These are phyloP conservation scores for Botryotinia narcissicola DNA, from an alignment of 2,329 filamentous ascomycete genomes.

Conservation along the genomic window DNA sequence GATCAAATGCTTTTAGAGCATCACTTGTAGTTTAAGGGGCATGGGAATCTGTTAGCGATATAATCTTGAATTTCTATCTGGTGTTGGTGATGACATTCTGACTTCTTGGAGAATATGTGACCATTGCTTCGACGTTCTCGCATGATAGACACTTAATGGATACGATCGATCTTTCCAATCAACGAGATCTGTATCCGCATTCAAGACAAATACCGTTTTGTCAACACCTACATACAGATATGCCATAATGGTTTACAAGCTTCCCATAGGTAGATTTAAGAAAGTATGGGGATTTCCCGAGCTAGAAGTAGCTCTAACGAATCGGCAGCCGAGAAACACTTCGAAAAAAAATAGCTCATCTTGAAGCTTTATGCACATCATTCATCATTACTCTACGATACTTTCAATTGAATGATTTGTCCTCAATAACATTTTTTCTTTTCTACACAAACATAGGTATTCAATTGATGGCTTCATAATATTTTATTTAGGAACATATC, in stretches of 20 bases:
- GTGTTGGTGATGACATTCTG: not conserved
- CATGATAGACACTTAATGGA: not conserved
- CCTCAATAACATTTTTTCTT: conserved; percentile 4
- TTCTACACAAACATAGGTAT: not conserved
- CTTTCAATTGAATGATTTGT: conserved; percentile 16
- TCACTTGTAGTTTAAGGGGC: conserved; percentile 19
- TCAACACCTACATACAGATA: not conserved
- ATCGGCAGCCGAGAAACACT: conserved; percentile 10
- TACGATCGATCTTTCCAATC: not conserved
- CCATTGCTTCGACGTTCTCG: not conserved
- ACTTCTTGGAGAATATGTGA: not conserved
- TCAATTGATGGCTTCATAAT: not conserved
- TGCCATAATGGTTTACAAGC: not conserved
- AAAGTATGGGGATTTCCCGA: not conserved
- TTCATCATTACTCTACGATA: conserved; percentile 7
- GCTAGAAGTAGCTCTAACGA: conserved; percentile 7
- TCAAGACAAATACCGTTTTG: not conserved
- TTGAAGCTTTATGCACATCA: conserved; percentile 4
- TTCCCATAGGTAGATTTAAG: not conserved
- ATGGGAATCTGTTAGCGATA: conserved; percentile 16
- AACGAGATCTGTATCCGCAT: not conserved
- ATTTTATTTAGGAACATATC: not conserved
- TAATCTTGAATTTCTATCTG: conserved; percentile 5
- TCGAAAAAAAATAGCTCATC: conserved; percentile 11
- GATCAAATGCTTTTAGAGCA: not conserved